Conservation (phyloP, 768 basidiomycete genomes). For the Termitomyces sp. region DNA sequence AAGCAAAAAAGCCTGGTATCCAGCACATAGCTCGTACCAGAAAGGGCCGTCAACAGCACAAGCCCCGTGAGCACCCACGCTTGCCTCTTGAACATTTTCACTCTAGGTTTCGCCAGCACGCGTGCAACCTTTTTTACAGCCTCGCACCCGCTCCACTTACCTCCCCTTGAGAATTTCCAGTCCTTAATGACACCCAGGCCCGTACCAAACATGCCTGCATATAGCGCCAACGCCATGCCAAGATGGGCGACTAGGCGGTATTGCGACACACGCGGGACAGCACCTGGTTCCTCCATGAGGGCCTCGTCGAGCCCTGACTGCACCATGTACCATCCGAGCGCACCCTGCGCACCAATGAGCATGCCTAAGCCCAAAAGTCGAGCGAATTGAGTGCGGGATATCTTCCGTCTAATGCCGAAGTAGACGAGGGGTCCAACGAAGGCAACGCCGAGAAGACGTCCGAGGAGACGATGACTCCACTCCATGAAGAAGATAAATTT, state of each 20-base stretch:
- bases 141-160: constrained; percentile 52
- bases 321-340: constrained; percentile 99
- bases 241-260: constrained; percentile 95
- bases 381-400: constrained; percentile 56
- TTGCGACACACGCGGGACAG: constrained; percentile 93
- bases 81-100: constrained; percentile 52
- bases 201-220: constrained; percentile 84
- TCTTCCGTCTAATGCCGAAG: constrained; percentile 66
- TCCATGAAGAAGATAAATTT: constrained; percentile 98
- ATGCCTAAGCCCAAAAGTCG: constrained; percentile 68
- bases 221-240: constrained; percentile 87
- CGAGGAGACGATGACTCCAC: constrained; percentile 93
- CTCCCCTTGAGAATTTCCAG: constrained; percentile 61
- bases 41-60: constrained; percentile 88
- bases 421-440: constrained; percentile 85
- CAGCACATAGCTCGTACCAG: constrained; percentile 47
- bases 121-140: constrained; percentile 31
- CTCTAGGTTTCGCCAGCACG: constrained; percentile 48
- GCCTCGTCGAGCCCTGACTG: constrained; percentile 89
- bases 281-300: constrained; percentile 71
- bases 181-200: constrained; percentile 76
- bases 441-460: constrained; percentile 76
- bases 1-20: not conserved
- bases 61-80: constrained; percentile 65
- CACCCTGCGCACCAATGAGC: constrained; percentile 87